Evolutionary conservation across 805 yeast species (phyloP).

Genomic region (Teunomyces atbi): DNA sequence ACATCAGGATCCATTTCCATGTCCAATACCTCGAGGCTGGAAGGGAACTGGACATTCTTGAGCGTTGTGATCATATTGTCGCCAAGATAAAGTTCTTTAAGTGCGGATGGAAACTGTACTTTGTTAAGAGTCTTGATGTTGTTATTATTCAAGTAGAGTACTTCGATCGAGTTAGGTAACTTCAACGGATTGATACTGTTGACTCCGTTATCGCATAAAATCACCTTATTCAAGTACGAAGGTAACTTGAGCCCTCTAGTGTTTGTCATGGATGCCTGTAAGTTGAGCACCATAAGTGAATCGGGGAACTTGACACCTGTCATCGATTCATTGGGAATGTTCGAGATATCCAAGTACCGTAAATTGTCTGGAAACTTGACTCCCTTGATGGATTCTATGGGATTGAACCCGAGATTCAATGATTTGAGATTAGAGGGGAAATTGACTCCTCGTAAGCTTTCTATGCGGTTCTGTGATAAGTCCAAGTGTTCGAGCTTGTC

Average conservation of each 20-base stretch:
- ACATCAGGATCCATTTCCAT: constrained; percentile 41
- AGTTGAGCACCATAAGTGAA: constrained; percentile 30
- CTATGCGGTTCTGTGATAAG: constrained; percentile 40
- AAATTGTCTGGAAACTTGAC: constrained; percentile 39
- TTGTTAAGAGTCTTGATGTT: constrained; percentile 45
- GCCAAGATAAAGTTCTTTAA: constrained; percentile 38
- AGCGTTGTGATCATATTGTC: constrained; percentile 44
- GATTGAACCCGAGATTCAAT: constrained; percentile 35
- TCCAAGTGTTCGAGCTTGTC: constrained; percentile 27
- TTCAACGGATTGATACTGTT: constrained; percentile 45
- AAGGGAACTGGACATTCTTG: constrained; percentile 42
- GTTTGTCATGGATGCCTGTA: constrained; percentile 45
- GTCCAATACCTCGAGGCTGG: constrained; percentile 37
- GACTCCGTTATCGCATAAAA: constrained; percentile 40
- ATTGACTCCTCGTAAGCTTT: constrained; percentile 33
- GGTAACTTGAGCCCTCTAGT: constrained; percentile 45
- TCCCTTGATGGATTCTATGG: constrained; percentile 43
- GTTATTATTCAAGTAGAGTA: constrained; percentile 36
- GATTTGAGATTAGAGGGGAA: constrained; percentile 33
- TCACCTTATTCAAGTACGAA: constrained; percentile 25
- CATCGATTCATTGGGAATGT: constrained; percentile 46
- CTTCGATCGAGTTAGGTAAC: constrained; percentile 39
- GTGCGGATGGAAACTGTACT: constrained; percentile 36
- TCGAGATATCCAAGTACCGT: constrained; percentile 37
- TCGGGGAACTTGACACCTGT: constrained; percentile 48